phyloP scores from a whole-genome alignment of 768 basidiomycete species.

The Mycena rosella region DNA sequence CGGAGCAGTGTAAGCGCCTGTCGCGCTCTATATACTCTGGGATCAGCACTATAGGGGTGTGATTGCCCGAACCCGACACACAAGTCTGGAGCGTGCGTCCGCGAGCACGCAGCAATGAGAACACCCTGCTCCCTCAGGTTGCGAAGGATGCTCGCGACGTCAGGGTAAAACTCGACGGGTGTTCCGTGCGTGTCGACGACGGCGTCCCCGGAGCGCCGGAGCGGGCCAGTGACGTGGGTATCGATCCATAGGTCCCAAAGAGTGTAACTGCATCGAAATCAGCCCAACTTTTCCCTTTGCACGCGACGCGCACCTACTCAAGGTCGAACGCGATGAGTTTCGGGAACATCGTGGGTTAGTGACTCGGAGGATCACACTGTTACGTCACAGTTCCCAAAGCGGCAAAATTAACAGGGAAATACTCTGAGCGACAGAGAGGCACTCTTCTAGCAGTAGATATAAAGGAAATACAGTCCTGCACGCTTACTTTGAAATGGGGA shows the following conservation, averaged over 20 bases:
- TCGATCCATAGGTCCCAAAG: constrained; percentile 93
- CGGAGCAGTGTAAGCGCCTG: constrained; percentile 78
- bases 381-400: no score
- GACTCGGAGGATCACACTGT: no score
- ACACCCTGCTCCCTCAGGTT: constrained; percentile 62
- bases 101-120: constrained; percentile 78
- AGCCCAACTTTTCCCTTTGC: constrained; percentile 12
- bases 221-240: constrained; percentile 74
- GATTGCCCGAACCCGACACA: constrained; percentile 49
- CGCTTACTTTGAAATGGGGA: no score
- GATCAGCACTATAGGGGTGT: background rate
- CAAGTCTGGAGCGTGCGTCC: constrained; percentile 78
- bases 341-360: constrained; percentile 17
- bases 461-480: no score
- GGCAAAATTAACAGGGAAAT: no score
- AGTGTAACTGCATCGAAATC: constrained; percentile 69
- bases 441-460: no score
- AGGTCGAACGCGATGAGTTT: constrained; percentile 84
- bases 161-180: constrained; percentile 77
- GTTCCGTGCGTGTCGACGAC: constrained; percentile 62
- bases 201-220: constrained; percentile 60
- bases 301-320: constrained; percentile 62
- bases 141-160: constrained; percentile 82
- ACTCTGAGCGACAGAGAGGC: no score
- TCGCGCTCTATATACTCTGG: constrained; percentile 65